Evolutionary conservation across 1,284 basidiomycete genomes (phyloP).

Genomic region (Coniferiporia sulphurascens): DNA sequence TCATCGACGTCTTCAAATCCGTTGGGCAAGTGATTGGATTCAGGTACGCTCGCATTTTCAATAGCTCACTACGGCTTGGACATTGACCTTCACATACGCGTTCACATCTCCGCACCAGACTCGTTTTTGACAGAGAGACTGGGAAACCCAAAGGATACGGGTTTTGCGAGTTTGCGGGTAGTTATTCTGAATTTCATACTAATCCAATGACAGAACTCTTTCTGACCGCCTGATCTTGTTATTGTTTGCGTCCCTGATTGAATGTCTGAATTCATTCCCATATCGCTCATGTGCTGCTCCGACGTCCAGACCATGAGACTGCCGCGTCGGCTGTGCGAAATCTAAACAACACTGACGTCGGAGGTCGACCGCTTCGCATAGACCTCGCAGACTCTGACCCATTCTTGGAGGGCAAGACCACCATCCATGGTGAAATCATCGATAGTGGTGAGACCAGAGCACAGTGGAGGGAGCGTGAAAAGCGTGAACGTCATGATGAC

Average conservation of each 20-base stretch:
- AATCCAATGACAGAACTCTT: conserved; percentile 28
- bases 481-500: conserved; percentile 27
- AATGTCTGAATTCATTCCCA: conserved; percentile 8
- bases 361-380: conserved; percentile 67
- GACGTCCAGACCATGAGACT: conserved; percentile 80
- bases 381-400: conserved; percentile 55
- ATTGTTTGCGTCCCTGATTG: conserved; percentile 1
- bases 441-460: conserved; percentile 52
- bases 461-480: conserved; percentile 49
- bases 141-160: conserved; percentile 97
- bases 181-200: conserved; percentile 38
- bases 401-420: conserved; percentile 46
- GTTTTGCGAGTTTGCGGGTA: conserved; percentile 95
- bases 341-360: conserved; percentile 66
- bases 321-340: conserved; percentile 75
- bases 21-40: conserved; percentile 87
- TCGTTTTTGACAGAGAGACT: conserved; percentile 94
- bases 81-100: background rate
- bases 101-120: conserved; percentile 40
- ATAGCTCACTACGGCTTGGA: background rate
- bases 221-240: conserved; percentile 20
- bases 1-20: conserved; percentile 81
- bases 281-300: background rate
- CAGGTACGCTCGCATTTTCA: conserved; percentile 42
- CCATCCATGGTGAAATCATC: conserved; percentile 57